These are phyloP conservation scores for Mycosphaerella sp. DNA, from an alignment of 2,329 filamentous ascomycete species.

Conservation along the genomic window DNA sequence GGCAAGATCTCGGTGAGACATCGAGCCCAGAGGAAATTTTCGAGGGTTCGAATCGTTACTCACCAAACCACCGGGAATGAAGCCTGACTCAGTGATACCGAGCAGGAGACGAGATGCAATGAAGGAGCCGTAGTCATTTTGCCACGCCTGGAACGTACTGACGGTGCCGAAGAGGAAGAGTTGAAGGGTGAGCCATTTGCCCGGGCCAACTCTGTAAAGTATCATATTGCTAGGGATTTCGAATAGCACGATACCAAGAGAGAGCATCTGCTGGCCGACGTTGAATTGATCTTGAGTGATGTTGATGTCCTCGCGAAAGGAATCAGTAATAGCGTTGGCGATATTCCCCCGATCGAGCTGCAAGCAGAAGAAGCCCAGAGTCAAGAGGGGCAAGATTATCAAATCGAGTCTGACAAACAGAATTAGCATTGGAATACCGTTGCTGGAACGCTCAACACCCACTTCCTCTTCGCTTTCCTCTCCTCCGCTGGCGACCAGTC, in stretches of 20 bases:
- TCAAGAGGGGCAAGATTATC: conserved; percentile 32
- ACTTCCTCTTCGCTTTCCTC: conserved; percentile 29
- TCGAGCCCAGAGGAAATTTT: too few species aligned
- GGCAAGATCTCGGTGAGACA: too few species aligned
- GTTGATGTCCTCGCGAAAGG: conserved; percentile 29
- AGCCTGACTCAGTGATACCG: conserved; percentile 38
- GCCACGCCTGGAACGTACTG: conserved; percentile 39
- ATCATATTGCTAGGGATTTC: conserved; percentile 32
- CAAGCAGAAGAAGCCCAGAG: conserved; percentile 32
- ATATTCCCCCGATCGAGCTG: conserved; percentile 32
- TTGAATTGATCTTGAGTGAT: conserved; percentile 33
- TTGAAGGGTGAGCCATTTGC: conserved; percentile 36
- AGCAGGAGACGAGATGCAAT: conserved; percentile 37
- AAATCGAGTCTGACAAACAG: conserved; percentile 23
- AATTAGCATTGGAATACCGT: not conserved
- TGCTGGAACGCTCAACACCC: not conserved
- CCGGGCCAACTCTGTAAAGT: conserved; percentile 34
- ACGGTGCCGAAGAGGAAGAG: conserved; percentile 36
- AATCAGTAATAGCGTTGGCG: conserved; percentile 31
- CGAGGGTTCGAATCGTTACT: too few species aligned
- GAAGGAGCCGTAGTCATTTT: conserved; percentile 35
- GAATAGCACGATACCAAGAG: conserved; percentile 31
- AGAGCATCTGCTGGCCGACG: conserved; percentile 33
- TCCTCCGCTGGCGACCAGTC: conserved; percentile 27
- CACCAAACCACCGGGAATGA: conserved; percentile 42